Evolutionary conservation across 352 stramenopile species (phyloP).

Genomic region (Phytopythium delawarense): DNA sequence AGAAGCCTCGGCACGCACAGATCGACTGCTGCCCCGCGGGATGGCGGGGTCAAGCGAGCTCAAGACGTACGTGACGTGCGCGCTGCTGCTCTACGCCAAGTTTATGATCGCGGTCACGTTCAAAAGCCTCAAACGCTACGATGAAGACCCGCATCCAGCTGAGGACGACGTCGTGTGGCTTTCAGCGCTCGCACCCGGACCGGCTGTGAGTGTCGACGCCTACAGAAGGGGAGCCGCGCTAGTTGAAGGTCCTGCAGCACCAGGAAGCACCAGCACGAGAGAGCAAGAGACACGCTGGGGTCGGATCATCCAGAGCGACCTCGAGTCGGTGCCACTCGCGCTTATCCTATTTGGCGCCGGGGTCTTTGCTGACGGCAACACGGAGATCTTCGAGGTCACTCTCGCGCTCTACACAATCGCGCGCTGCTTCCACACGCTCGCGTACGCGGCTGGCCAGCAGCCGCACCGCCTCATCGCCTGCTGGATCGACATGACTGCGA

Average conservation of each 20-base stretch:
- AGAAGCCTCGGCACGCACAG: background rate
- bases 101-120: background rate
- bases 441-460: conserved; percentile 36
- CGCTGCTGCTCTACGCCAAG: conserved; percentile 8
- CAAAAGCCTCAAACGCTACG: conserved; percentile 5
- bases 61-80: conserved; percentile 8
- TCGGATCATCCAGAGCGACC: conserved; percentile 52
- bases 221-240: background rate
- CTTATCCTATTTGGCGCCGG: conserved; percentile 36
- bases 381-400: conserved; percentile 24
- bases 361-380: conserved; percentile 32
- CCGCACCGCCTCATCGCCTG: conserved; percentile 26
- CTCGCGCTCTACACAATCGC: conserved; percentile 35
- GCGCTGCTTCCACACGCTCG: conserved; percentile 34
- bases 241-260: too few species aligned
- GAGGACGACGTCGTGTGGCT: conserved; percentile 1
- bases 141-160: background rate
- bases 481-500: conserved; percentile 9
- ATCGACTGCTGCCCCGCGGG: background rate
- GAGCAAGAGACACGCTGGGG: conserved; percentile 43
- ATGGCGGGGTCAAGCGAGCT: conserved; percentile 6
- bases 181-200: background rate
- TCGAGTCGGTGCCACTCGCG: conserved; percentile 53
- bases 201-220: too few species aligned
- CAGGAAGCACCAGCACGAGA: conserved; percentile 3